Evolutionary conservation across 371 early-diverging fungal species (phyloP), one percentile per base, ranked within the genome.

Genomic region (Lichtheimia corymbifera): DNA sequence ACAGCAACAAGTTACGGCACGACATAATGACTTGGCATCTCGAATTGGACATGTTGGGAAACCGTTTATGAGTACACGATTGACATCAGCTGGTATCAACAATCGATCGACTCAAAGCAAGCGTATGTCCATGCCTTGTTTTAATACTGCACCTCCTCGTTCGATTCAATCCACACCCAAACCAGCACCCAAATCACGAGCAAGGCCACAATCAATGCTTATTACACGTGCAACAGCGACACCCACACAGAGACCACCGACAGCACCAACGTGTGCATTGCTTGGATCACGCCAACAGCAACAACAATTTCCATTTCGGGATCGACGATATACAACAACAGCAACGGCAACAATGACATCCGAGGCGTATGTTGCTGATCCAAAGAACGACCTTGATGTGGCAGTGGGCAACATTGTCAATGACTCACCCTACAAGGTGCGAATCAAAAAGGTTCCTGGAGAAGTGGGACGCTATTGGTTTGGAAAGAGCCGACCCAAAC

Each of bases 391-490:
- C 40, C 61, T 91, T 60, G 92, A 91, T 72, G 84, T 89, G 1
- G 88, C 87, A 47, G 72, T 91, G 0, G 92, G 88, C 13, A 63
- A 77, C 24, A 85, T 90, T 30, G 85, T 91, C 15, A 91, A 91
- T 56, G 82, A 81, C 15, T 72, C 72, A 4, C 78, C 78, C 0
- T 76, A 76, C 56, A 72, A 71, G 42, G 61, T 81, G 6, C 63
- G 63, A 17, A 73, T 81, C 58, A 76, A 78, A 62, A 78, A 76
- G 78, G 77, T 77, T 5, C 82, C 72, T 53, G 81, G 81, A 4
- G 89, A 89, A 61, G 83, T 80, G 2, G 90, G 89, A 20, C 77
- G 83, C 43, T 90, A 91, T 66, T 83, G 87, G 85, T 88, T 90
- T 76, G 90, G 90, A 17, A 85, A 86, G 17, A 69, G 79, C 24